Conservation (phyloP, 1,284 basidiomycete species). For the Ustilago hordei region DNA sequence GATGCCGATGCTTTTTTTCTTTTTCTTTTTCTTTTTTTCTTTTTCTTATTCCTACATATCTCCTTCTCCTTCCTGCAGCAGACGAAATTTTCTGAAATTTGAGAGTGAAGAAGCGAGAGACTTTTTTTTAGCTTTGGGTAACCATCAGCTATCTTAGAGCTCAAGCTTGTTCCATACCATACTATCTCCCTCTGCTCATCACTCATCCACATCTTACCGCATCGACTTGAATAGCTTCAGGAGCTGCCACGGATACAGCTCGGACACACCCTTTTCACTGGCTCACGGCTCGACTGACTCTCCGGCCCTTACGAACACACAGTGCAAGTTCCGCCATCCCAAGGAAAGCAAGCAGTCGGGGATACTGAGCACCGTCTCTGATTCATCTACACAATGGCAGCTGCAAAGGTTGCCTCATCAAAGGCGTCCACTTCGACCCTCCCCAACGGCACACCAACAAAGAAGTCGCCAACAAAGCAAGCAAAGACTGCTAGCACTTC, state of each 20-base stretch:
- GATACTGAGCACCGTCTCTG: neutral
- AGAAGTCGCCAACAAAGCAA: conserved; percentile 23
- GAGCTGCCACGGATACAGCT: neutral
- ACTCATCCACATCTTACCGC: neutral
- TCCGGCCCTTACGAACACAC: neutral
- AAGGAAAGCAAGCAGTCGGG: no score
- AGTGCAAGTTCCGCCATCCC: neutral
- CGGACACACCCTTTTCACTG: no score
- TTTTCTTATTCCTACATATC: no score
- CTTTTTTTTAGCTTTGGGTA: no score
- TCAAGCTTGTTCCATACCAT: neutral
- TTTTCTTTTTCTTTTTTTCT: neutral
- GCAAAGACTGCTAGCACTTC: conserved; percentile 13
- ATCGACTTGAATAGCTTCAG: neutral
- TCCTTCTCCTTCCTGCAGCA: conserved; percentile 4
- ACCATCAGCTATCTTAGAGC: no score
- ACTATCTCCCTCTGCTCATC: neutral
- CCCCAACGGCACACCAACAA: conserved; percentile 22
- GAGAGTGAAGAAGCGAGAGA: neutral
- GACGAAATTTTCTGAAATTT: conserved; percentile 32
- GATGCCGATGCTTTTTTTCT: conserved; percentile 9
- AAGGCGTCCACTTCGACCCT: conserved; percentile 19
- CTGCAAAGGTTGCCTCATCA: conserved; percentile 29
- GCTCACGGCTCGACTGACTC: neutral
- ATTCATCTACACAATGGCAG: conserved; percentile 28